Base-by-base conservation (phyloP, 768 basidiomycete genomes). In the Mycena leptocephala region DNA sequence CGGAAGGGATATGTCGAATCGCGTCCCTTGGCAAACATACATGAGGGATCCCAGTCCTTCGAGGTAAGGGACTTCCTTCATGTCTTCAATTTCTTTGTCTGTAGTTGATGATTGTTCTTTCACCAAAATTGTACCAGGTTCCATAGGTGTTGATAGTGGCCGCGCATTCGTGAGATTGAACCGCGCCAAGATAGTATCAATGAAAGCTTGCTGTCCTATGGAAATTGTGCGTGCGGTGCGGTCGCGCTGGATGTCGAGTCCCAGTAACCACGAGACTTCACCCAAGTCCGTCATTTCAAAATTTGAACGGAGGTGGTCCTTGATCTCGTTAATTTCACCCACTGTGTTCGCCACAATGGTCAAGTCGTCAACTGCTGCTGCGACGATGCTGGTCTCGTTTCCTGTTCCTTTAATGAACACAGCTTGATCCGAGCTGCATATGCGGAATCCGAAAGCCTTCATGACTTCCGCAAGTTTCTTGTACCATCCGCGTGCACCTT, bases 241-340 rank as follows among this genome's bases (percentile, higher is more conserved):
- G 24, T 77, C 70, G 2, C 76, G 53, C 24, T 46, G 72, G 26
- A 83, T 77, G 24, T 82, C 72, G 22, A 82, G 78, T 37, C 35
- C 35, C 6, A 37, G 35, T 13, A 37, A 37, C 35, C 13, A 85
- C 22, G 81, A 80, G 0, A 86, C 62, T 13, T 81, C 73, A 0
- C 84, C 82, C 2, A 83, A 28, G 53, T 86, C 84, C 0, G 78
- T 81, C 9, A 86, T 82, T n/a, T 83, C 75, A 37, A 85, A 74
- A 37, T 77, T 65, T 11, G 32, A 46, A 2, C 24, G 11, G 8
- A 64, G 62, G 14, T 64, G 62, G 2, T 41, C 10, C 18, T 64
- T 64, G 41, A 64, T 64, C 39, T 3, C 39, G 3, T 64, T 20
- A 43, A 64, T 61, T 35, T 35, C 13, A 24, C 35, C 48, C 22